Evolutionary conservation across 2,329 filamentous ascomycete genomes (phyloP), one percentile per base, ranked within the genome.

Genomic region (Ascochyta koolunga): DNA sequence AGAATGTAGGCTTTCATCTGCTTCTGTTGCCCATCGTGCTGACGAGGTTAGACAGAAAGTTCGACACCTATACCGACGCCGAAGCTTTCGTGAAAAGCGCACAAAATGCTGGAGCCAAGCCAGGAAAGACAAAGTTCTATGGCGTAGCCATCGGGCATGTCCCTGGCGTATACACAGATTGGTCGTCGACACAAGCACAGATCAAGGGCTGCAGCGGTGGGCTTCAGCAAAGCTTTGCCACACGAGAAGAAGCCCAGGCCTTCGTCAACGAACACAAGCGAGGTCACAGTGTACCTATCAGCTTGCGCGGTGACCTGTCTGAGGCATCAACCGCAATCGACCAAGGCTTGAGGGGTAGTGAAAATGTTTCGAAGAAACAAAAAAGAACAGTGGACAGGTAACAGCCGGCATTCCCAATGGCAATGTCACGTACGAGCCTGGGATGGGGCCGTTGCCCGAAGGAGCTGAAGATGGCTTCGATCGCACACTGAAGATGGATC

Each of bases 61-160:
- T 96, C 70, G 77, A 81, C 9, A 86, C 83, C 0, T 79, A 82
- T 54, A 83, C 87, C 58, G 91, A 96, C 55, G 93, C 93, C n/a
- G 83, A 89, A 66, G 86, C 85, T 2, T 97, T 90, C 70, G 80
- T 91, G 22, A 89, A 90, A 40, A 82, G 82, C 61, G 81, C 82
- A 51, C 73, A 73, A 7, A 71, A 70, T 3, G 62, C 69, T 13
- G 74, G 74, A 2, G 65, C 74, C 2, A 72, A 70, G 16, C 72
- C 78, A 35, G 65, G 76, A 41, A 77, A 77, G 29, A 74, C 78
- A 18, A 82, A 83, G 63, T 88, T 79, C 68, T 88, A 88, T 59
- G 86, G 79, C 8, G 83, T 88, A 1, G 84, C 82, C 59, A 77
- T 77, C 40, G 86, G 86, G 16, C 78, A 80, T 22, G 75, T 79